Evolutionary conservation across 495 filamentous ascomycete genomes (phyloP), one percentile per base, ranked within the genome.

Genomic region (Antarctomyces pellizariae): DNA sequence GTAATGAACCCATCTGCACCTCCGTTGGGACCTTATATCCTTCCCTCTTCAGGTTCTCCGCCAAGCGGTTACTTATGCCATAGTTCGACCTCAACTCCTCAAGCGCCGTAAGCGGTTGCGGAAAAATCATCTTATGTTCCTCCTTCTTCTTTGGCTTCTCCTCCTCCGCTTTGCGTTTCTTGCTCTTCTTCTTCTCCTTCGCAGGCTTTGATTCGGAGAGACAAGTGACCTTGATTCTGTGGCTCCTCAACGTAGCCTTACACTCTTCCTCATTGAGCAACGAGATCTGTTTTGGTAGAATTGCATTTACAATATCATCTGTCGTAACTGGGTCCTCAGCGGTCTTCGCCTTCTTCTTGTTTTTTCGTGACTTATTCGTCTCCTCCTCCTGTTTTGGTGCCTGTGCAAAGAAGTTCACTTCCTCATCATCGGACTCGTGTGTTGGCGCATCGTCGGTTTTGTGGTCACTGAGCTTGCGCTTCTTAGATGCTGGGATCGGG

Each of bases 11-110:
- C 42, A 95, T 63, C 39, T 99, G 86, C 12, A 99, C 82, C 50
- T 93, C 82, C 2, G 84, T 99, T 15, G 86, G 83, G 31, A 74
- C 55, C 3, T 56, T 61, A 43, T 90, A 95, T 7, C 77, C 82
- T 50, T 93, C 78, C 8, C 61, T 57, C 8, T 57, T 50, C n/a
- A 99, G 51, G 38, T 95, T 99, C 29, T 68, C 66, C 6, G 64
- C 67, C 22, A 99, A 47, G 16, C 68, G 56, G 12, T 54, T 52
- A 1, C 73, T 71, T 11, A 92, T 62, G 15, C 59, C 62, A 46
- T 84, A 92, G 13, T 49, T 49, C 18, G 59, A 48, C 13, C 61
- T 59, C 23, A 95, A 53, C 36, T 89, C 63, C 22, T 54, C 52
- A 48, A 97, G 92, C 1, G 74, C 64, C 26, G 58, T 58, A 35